Evolutionary conservation across 176 grass and related monocot species (phyloP), one percentile per base, ranked within the genome.

Genomic region (Areca catechu): DNA sequence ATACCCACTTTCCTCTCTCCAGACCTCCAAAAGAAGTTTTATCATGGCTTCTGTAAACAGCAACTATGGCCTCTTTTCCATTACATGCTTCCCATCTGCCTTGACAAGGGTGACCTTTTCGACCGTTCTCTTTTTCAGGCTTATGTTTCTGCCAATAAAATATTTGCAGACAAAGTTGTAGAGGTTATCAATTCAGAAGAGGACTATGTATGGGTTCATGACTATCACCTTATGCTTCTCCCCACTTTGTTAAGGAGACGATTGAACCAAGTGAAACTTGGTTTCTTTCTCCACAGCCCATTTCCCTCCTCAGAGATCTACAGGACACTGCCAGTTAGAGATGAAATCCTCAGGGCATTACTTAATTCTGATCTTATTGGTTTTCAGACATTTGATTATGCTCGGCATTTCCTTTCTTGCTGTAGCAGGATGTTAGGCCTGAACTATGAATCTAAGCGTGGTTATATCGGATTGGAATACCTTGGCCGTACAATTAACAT

Each of bases 311-410:
- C n/a, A n/a, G n/a, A n/a, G n/a, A n/a, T n/a, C n/a, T n/a, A n/a
- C n/a, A n/a, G n/a, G n/a, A n/a, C n/a, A n/a, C n/a, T n/a, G n/a
- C n/a, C n/a, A 27, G 91, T 96, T 55, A 87, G 91, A 67, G 91
- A 90, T 54, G 91, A 96, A 71, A 96, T 96, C 57, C 58, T 96
- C 51, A 90, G 84, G 70, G 75, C 82, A 4, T 77, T 96, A 71
- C 77, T 96, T 50, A 96, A 96, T 71, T 80, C 86, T 22, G 91
- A 96, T 85, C 74, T 96, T 49, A 96, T 96, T 76, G 86, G 91
- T 57, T 96, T 96, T 64, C 91, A 96, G 70, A 96, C 86, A 67
- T 90, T 84, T 74, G 91, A 96, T 62, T 96, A 96, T 77, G 86
- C 91, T 19, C 79, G 86, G 15, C 83, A 96, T 70, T 96, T 96